Evolutionary conservation across 306 rosid genomes (phyloP).

Genomic region (Rosa persica): DNA sequence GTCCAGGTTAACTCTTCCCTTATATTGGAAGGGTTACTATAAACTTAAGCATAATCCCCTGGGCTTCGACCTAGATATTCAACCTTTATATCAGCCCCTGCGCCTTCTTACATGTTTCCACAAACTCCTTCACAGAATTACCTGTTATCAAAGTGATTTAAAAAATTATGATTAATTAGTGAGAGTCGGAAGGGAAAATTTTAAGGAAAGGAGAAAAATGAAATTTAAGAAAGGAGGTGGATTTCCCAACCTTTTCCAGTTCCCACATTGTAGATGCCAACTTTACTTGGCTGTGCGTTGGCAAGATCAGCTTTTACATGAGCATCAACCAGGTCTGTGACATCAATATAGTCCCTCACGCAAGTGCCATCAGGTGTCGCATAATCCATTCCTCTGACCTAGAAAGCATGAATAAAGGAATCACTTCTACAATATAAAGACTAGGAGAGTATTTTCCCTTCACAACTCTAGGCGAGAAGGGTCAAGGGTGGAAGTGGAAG

Average conservation of each 20-base stretch:
- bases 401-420: constrained; percentile 7
- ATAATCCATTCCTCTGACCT: constrained; percentile 90
- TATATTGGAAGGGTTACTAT: constrained; percentile 82
- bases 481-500: background rate
- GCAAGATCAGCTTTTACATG: constrained; percentile 96
- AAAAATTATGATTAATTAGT: background rate
- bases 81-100: constrained; percentile 69
- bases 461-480: background rate
- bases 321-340: constrained; percentile 92
- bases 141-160: constrained; percentile 41
- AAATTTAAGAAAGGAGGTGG: background rate
- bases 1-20: constrained; percentile 66
- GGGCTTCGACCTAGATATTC: constrained; percentile 77
- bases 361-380: constrained; percentile 87
- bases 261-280: constrained; percentile 95
- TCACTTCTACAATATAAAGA: background rate
- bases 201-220: background rate
- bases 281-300: constrained; percentile 55
- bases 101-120: constrained; percentile 90
- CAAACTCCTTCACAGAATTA: constrained; percentile 91
- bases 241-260: constrained; percentile 75
- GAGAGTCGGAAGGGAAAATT: background rate
- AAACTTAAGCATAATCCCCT: constrained; percentile 90
- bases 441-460: background rate
- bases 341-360: constrained; percentile 84